phyloP scores from a whole-genome alignment of 768 basidiomycete genomes.

The Boletus barrowsii region DNA sequence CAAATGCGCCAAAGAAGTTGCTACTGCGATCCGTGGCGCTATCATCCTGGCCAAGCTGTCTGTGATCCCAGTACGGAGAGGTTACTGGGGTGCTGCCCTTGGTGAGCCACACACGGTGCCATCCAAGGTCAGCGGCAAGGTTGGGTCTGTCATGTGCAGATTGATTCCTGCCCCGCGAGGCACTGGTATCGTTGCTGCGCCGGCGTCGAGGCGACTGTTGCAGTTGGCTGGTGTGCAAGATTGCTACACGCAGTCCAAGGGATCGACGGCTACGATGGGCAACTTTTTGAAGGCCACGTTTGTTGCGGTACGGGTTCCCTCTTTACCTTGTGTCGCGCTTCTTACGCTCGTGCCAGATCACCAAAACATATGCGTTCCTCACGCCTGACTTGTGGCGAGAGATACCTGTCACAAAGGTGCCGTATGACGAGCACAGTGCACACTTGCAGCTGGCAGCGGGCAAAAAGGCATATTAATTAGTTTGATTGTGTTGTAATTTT shows the following conservation, averaged over 20 bases:
- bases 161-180: constrained; percentile 98
- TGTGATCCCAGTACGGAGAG: constrained; percentile 96
- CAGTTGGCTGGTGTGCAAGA: constrained; percentile 98
- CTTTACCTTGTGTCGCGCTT: background rate
- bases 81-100: constrained; percentile 99
- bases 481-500: background rate
- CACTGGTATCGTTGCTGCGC: constrained; percentile 99
- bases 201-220: constrained; percentile 92
- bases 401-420: constrained; percentile 83
- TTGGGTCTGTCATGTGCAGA: constrained; percentile 98
- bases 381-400: constrained; percentile 98
- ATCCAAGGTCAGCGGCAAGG: constrained; percentile 97
- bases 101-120: constrained; percentile 99
- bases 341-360: constrained; percentile 55
- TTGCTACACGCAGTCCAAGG: constrained; percentile 96
- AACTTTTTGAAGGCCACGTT: constrained; percentile 99
- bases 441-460: constrained; percentile 81
- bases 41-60: constrained; percentile 99
- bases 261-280: constrained; percentile 97
- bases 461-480: constrained; percentile 75
- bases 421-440: constrained; percentile 93
- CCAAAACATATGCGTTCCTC: constrained; percentile 97
- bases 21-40: constrained; percentile 98
- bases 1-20: constrained; percentile 99
- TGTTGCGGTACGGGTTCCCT: constrained; percentile 63